Base-by-base conservation (phyloP, 495 filamentous ascomycete species). In the Hypoxylon fragiforme region DNA sequence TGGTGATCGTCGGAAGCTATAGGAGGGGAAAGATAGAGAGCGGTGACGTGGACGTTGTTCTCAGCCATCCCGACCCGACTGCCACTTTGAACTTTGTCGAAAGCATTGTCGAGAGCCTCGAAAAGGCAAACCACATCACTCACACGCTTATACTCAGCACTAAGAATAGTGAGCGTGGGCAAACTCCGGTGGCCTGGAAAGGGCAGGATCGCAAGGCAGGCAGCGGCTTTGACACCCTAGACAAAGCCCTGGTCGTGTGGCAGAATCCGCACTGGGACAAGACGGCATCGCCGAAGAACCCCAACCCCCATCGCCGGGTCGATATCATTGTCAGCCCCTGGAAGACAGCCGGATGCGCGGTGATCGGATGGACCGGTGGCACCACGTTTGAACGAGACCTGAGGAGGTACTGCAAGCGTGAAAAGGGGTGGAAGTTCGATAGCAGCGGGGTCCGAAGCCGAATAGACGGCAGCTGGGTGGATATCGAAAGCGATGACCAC, bases 171-270 rank as follows among this genome's bases (percentile, higher is more conserved):
- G 78, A 84, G 44, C 81, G 90, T 14, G 82, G 83, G 7, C 91
- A 97, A 65, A 75, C 77, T 43, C 85, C 91, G 0, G 63, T 81
- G 14, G 50, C 56, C 15, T 81, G 75, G 77, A 79, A 77, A 62
- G 76, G 73, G 1, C 60, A 70, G 15, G 44, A 32, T 7, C 55
- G 45, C 37, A 68, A 60, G 31, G 63, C 68, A 0, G 74, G 76
- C 12, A 71, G 76, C 22, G 87, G 86, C 8, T 96, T 94, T 53
- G 92, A 97, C 63, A 85, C 81, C 0, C 75, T 99, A 1, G 92
- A 97, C 67, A 96, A 97, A 67, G 90, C 90, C 6, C 72, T 97
- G 35, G 84, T 97, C 0, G 90, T 97, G 0, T 99, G 94, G 94
- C 92, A 95, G 63, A 81, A 92, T 58, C 85, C 86, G 0, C n/a